Percentiles rank a stretch among this genome's conserved stretches.
These are phyloP conservation scores for Trypanosoma congolense DNA, from an alignment of 208 protist species.

Conservation along the genomic window DNA sequence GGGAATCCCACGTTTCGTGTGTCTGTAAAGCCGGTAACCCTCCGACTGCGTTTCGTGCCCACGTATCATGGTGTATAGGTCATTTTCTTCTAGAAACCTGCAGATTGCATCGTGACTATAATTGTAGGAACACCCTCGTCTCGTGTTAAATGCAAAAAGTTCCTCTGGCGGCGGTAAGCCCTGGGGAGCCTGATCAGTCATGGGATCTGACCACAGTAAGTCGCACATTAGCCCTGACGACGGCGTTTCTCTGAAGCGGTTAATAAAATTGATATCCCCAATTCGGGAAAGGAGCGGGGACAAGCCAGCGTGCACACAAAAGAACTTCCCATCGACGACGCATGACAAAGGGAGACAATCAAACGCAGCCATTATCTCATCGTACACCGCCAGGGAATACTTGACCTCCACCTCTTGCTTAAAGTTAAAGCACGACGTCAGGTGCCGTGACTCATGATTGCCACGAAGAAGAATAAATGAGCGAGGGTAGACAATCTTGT, in stretches of 20 bases:
- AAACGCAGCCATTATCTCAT: constrained; percentile 49
- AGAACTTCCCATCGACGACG: constrained; percentile 43
- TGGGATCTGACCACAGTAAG: constrained; percentile 86
- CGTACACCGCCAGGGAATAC: constrained; percentile 58
- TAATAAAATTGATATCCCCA: constrained; percentile 63
- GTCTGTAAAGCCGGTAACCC: constrained; percentile 92
- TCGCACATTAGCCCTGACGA: constrained; percentile 67
- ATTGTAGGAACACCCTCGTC: constrained; percentile 84
- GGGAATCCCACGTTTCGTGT: constrained; percentile 90
- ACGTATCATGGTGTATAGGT: constrained; percentile 93
- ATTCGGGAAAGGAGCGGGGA: constrained; percentile 30
- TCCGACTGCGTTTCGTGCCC: constrained; percentile 94
- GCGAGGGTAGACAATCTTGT: constrained; percentile 71
- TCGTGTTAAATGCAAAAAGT: constrained; percentile 67
- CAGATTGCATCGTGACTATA: constrained; percentile 84
- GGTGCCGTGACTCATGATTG: constrained; percentile 90
- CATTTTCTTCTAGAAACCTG: constrained; percentile 93
- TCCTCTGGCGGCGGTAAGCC: constrained; percentile 15
- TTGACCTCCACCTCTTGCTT: constrained; percentile 79
- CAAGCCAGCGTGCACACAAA: constrained; percentile 82
- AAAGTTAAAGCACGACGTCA: constrained; percentile 88
- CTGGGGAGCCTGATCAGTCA: constrained; percentile 34
- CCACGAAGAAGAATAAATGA: constrained; percentile 80
- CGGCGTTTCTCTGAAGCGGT: constrained; percentile 73
- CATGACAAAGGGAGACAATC: constrained; percentile 63